Evolutionary conservation across 2,329 filamentous ascomycete species (phyloP).

Genomic region (Aureobasidium mangrovei): DNA sequence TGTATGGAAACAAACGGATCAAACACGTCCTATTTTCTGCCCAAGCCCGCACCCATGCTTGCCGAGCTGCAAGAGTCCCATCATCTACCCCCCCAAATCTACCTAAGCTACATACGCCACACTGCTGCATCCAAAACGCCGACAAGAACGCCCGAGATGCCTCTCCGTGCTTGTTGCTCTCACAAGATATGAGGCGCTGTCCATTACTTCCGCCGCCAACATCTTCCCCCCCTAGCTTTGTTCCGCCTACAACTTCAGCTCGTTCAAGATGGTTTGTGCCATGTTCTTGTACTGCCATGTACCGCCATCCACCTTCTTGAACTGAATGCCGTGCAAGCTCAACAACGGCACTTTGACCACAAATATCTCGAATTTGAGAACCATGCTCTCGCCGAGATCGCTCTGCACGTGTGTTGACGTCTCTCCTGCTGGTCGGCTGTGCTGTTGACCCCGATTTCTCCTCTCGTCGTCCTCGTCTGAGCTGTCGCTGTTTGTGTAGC

Average conservation of each 20-base stretch:
- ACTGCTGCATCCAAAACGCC: conserved; percentile 6
- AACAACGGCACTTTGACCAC: conserved; percentile 96
- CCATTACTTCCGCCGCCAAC: conserved; percentile 6
- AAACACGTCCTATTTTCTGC: too few species aligned
- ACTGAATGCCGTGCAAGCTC: conserved; percentile 89
- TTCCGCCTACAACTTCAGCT: conserved; percentile 59
- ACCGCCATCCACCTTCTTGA: conserved; percentile 90
- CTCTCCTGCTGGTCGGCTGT: conserved; percentile 59
- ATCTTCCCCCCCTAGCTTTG: neutral
- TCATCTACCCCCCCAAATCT: conserved; percentile 8
- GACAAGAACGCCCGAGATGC: conserved; percentile 5
- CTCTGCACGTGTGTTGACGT: conserved; percentile 88
- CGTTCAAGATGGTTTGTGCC: conserved; percentile 88
- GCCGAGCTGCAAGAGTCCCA: neutral
- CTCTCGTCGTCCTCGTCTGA: conserved; percentile 33
- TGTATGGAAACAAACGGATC: too few species aligned
- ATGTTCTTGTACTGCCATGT: conserved; percentile 99
- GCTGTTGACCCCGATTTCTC: neutral
- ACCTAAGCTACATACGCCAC: neutral
- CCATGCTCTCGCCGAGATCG: conserved; percentile 75
- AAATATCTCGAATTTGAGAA: conserved; percentile 87
- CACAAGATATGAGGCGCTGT: neutral
- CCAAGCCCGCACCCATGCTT: too few species aligned
- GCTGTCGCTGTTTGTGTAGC: conserved; percentile 78
- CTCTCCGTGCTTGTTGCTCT: neutral